These are phyloP conservation scores for Geosmithia flava DNA, from an alignment of 2,329 filamentous ascomycete species.

Conservation along the genomic window DNA sequence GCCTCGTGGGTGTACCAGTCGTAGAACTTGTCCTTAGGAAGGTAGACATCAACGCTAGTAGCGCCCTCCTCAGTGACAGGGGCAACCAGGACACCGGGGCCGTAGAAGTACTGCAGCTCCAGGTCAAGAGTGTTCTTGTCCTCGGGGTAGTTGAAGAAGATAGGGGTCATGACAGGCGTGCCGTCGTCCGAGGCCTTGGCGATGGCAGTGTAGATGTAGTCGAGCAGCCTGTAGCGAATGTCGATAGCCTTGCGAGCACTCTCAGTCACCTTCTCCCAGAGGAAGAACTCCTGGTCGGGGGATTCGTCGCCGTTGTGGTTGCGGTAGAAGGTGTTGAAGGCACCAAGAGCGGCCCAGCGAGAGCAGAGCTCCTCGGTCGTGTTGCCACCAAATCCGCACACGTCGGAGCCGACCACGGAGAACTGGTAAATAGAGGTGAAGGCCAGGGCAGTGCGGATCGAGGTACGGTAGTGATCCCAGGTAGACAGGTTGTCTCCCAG, in stretches of 20 bases:
- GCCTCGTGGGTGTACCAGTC: slow-evolving; percentile 35
- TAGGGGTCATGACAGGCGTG: slow-evolving; percentile 52
- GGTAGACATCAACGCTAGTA: slow-evolving; percentile 31
- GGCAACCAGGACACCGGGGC: slow-evolving; percentile 31
- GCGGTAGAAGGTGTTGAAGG: slow-evolving; percentile 59
- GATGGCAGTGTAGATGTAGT: slow-evolving; percentile 68
- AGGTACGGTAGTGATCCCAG: slow-evolving; percentile 64
- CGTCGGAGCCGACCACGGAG: slow-evolving; percentile 59
- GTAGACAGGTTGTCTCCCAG: slow-evolving; percentile 62
- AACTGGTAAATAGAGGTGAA: slow-evolving; percentile 59
- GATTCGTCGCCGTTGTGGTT: slow-evolving; percentile 46
- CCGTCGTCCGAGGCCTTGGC: slow-evolving; percentile 47
- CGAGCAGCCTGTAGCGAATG: slow-evolving; percentile 66
- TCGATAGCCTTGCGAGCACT: slow-evolving; percentile 58
- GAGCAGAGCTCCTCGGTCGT: slow-evolving; percentile 53
- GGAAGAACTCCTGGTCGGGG: slow-evolving; percentile 54
- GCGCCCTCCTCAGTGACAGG: slow-evolving; percentile 32
- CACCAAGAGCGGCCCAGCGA: slow-evolving; percentile 57
- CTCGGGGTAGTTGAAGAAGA: slow-evolving; percentile 58
- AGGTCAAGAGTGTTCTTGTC: slow-evolving; percentile 31
- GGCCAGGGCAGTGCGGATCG: slow-evolving; percentile 64
- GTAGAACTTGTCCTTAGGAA: slow-evolving; percentile 37
- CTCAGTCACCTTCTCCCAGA: slow-evolving; percentile 48
- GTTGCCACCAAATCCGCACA: slow-evolving; percentile 62
- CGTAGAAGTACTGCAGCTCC: slow-evolving; percentile 39